Evolutionary conservation across 371 early-diverging fungal genomes (phyloP).

Genomic region (Rhizopus sp.): DNA sequence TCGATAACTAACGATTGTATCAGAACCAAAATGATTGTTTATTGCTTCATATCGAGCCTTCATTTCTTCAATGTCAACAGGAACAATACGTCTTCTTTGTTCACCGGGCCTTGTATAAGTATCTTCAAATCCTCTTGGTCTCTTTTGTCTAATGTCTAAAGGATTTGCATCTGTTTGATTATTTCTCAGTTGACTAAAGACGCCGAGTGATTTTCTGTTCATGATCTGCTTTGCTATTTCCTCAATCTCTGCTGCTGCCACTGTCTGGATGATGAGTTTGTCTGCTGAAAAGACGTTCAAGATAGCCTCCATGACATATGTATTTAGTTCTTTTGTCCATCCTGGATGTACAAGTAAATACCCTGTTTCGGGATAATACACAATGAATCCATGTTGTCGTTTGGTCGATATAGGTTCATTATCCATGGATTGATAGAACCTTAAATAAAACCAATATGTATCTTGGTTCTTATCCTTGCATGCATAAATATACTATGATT

Average conservation of each 20-base stretch:
- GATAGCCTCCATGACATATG: constrained; percentile 47
- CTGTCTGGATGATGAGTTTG: constrained; percentile 6
- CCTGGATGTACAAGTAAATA: constrained; percentile 32
- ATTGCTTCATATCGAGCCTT: constrained; percentile 16
- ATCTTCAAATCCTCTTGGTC: constrained; percentile 3
- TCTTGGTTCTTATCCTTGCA: constrained; percentile 24
- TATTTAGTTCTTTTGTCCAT: constrained; percentile 32
- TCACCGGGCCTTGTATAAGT: constrained; percentile 21
- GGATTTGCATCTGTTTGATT: constrained; percentile 56
- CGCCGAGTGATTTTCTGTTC: constrained; percentile 44
- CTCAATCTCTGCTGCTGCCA: constrained; percentile 32
- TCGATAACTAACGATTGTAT: constrained; percentile 1
- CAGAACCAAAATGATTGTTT: constrained; percentile 17
- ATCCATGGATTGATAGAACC: constrained; percentile 31
- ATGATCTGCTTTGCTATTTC: constrained; percentile 37
- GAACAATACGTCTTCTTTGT: constrained; percentile 33
- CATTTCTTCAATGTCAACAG: constrained; percentile 22
- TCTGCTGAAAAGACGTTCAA: constrained; percentile 31
- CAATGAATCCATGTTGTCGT: constrained; percentile 34
- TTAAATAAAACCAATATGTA: constrained; percentile 53
- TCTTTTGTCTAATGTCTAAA: constrained; percentile 31
- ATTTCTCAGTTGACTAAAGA: constrained; percentile 39
- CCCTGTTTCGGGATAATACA: constrained; percentile 50
- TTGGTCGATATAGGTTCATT: constrained; percentile 22
- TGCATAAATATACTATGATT: constrained; percentile 39